Percentiles rank a stretch among this genome's conserved stretches.
These are phyloP conservation scores for Pleurotus tuoliensis DNA, from an alignment of 768 basidiomycete species.

Conservation along the genomic window DNA sequence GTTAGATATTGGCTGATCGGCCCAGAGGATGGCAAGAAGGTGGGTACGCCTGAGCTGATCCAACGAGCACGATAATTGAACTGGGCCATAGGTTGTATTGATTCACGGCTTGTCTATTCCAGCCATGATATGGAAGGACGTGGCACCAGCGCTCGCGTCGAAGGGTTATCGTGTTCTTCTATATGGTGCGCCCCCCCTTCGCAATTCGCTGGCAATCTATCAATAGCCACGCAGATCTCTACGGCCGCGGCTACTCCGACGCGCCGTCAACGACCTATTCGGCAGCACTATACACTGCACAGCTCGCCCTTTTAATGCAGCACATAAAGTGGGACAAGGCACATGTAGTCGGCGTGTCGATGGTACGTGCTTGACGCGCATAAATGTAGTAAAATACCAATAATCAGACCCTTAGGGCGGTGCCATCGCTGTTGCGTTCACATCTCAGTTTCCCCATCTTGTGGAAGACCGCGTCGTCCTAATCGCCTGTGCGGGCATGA, in stretches of 20 bases:
- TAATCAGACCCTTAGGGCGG: slow-evolving; percentile 49
- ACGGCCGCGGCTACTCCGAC: slow-evolving; percentile 81
- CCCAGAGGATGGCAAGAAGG: slow-evolving; percentile 63
- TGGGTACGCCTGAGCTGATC: slow-evolving; percentile 22
- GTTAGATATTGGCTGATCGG: slow-evolving; percentile 78
- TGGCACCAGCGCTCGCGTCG: slow-evolving; percentile 60
- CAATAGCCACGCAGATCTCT: slow-evolving; percentile 50
- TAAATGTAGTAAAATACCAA: no score
- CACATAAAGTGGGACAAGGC: slow-evolving; percentile 70
- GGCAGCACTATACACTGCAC: slow-evolving; percentile 59
- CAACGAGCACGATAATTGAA: no score
- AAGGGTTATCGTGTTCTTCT: slow-evolving; percentile 71
- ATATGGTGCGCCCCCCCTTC: slow-evolving; percentile 48
- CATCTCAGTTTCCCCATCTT: slow-evolving; percentile 66
- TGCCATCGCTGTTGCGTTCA: slow-evolving; percentile 67
- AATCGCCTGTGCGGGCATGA: slow-evolving; percentile 65
- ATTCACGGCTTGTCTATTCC: slow-evolving; percentile 80
- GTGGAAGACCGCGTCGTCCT: slow-evolving; percentile 63
- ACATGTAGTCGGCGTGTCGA: slow-evolving; percentile 66
- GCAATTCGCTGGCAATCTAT: background rate
- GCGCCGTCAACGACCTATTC: slow-evolving; percentile 71
- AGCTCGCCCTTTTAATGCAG: slow-evolving; percentile 82
- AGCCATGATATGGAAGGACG: slow-evolving; percentile 72
- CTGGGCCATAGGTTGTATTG: slow-evolving; percentile 52
- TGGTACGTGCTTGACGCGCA: slow-evolving; percentile 40